Conservation (phyloP, 2,329 filamentous ascomycete species). For the Scedosporium aurantiacum region DNA sequence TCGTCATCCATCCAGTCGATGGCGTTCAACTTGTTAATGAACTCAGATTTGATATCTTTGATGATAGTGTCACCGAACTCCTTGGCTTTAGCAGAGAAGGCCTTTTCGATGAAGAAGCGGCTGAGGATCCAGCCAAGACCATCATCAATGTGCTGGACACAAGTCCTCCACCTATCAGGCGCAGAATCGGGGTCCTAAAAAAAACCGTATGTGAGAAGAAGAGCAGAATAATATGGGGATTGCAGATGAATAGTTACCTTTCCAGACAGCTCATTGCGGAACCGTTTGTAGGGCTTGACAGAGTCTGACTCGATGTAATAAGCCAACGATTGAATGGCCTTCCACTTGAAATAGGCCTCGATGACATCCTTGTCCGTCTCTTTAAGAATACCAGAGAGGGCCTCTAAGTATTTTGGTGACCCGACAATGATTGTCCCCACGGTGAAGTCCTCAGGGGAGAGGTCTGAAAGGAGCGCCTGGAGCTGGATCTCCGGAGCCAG, state of each 20-base stretch:
- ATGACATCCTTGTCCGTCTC: conserved; percentile 43
- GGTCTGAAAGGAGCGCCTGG: conserved; percentile 35
- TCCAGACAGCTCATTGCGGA: conserved; percentile 49
- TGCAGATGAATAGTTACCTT: conserved; percentile 18
- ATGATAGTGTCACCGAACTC: conserved; percentile 57
- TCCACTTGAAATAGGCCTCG: conserved; percentile 55
- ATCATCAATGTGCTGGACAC: conserved; percentile 44
- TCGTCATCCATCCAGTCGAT: conserved; percentile 55
- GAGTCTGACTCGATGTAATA: conserved; percentile 46
- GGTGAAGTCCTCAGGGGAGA: conserved; percentile 39
- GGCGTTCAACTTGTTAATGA: conserved; percentile 45
- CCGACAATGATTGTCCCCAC: conserved; percentile 44
- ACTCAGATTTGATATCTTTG: conserved; percentile 57
- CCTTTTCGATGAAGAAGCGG: conserved; percentile 58
- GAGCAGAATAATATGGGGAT: conserved; percentile 8
- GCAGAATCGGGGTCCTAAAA: conserved; percentile 44
- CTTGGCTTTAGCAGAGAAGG: conserved; percentile 57
- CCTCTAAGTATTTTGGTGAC: conserved; percentile 49
- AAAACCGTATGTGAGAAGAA: neutral
- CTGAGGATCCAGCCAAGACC: conserved; percentile 58
- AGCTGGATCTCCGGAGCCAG: conserved; percentile 47
- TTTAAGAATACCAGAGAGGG: conserved; percentile 43
- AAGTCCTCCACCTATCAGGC: conserved; percentile 56
- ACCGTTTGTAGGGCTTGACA: conserved; percentile 46
- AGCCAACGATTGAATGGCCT: conserved; percentile 43